Percentiles rank a stretch among this genome's conserved stretches.
These are phyloP conservation scores for Metschnikowia corniflorae DNA, from an alignment of 805 yeast species.

Conservation along the genomic window DNA sequence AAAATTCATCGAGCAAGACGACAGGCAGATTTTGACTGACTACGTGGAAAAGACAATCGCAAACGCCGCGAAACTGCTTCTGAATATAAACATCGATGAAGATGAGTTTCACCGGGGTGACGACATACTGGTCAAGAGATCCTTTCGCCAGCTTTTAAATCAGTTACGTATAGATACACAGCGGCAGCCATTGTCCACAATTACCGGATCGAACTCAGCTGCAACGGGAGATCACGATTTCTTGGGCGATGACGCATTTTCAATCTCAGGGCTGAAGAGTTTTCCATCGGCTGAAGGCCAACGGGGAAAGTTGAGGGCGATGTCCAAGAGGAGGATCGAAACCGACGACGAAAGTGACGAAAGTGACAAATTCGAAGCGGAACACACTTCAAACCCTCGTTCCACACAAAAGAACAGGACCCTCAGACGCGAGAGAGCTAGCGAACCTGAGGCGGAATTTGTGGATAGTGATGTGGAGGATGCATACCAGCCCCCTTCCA, in stretches of 20 bases:
- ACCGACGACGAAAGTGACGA: constrained; percentile 1
- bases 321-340: neutral
- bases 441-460: constrained; percentile 8
- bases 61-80: constrained; percentile 48
- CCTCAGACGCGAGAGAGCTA: too few species aligned
- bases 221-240: too few species aligned
- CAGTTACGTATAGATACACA: constrained; percentile 15
- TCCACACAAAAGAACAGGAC: too few species aligned
- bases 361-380: neutral
- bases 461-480: constrained; percentile 6
- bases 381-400: too few species aligned
- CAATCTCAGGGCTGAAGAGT: too few species aligned
- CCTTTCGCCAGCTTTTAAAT: constrained; percentile 17
- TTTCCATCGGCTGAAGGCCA: too few species aligned
- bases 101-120: constrained; percentile 33
- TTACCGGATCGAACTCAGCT: too few species aligned
- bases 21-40: constrained; percentile 64
- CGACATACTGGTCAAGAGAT: constrained; percentile 16
- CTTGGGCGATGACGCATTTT: too few species aligned
- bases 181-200: constrained; percentile 9
- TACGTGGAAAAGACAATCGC: constrained; percentile 56
- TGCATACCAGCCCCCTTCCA: neutral
- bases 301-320: too few species aligned
- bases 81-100: constrained; percentile 40
- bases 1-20: constrained; percentile 77